Evolutionary conservation across 306 rosid species (phyloP).

Genomic region (Morella rubra): DNA sequence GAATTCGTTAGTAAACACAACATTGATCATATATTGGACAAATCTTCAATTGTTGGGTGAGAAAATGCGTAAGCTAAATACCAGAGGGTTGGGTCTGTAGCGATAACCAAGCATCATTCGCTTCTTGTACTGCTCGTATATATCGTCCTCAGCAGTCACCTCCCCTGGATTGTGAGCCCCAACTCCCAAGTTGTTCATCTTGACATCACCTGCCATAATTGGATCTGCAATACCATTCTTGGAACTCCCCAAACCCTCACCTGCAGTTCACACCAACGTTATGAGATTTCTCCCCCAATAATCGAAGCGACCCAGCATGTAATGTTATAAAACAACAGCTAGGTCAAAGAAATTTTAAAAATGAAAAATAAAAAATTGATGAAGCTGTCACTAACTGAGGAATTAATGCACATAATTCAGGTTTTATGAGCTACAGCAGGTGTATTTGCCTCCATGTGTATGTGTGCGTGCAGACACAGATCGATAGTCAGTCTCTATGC

Average conservation of each 20-base stretch:
- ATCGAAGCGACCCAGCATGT: neutral
- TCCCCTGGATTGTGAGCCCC: slow-evolving; percentile 97
- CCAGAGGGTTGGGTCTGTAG: slow-evolving; percentile 95
- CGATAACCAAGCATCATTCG: slow-evolving; percentile 99
- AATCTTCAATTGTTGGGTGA: neutral
- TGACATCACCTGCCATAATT: slow-evolving; percentile 86
- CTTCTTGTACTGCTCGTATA: slow-evolving; percentile 96
- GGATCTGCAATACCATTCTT: slow-evolving; percentile 88
- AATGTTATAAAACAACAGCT: neutral
- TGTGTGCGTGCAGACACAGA: neutral
- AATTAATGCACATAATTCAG: neutral
- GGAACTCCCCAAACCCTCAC: slow-evolving; percentile 96
- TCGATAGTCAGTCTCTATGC: neutral
- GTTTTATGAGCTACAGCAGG: neutral
- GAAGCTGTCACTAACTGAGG: neutral
- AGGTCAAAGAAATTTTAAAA: neutral
- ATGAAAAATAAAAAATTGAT: neutral
- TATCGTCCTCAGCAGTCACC: slow-evolving; percentile 86
- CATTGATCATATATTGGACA: neutral
- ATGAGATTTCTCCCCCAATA: slow-evolving; percentile 22
- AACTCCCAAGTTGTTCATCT: slow-evolving; percentile 90
- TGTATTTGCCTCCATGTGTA: neutral
- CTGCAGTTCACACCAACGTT: slow-evolving; percentile 40
- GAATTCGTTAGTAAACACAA: neutral
- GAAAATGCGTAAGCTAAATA: slow-evolving; percentile 21